Conservation (phyloP, 345 rosid genomes). For the Moricandia arvensis region DNA sequence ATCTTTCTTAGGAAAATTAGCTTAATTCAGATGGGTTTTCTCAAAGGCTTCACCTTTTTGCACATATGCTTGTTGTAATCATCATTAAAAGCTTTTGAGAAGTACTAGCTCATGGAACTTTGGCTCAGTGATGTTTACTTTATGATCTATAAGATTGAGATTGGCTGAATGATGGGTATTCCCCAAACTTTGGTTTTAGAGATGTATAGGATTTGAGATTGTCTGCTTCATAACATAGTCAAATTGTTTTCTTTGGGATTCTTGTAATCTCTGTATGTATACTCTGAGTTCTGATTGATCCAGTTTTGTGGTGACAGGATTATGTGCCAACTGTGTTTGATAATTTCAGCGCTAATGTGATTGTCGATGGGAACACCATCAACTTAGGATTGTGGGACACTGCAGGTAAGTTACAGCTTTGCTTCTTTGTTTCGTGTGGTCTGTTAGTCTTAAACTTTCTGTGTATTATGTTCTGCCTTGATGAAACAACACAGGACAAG, state of each 20-base stretch:
- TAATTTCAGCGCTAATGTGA: too few species aligned
- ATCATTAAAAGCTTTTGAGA: not conserved
- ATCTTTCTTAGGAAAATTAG: not conserved
- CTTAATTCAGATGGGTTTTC: not conserved
- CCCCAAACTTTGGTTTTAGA: too few species aligned
- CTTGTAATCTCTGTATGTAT: constrained; percentile 27
- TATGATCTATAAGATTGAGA: not conserved
- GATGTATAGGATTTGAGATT: not conserved
- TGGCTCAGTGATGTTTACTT: not conserved
- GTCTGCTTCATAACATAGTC: not conserved
- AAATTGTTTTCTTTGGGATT: constrained; percentile 1
- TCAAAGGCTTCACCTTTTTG: not conserved
- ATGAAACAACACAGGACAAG: constrained; percentile 70
- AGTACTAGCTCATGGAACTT: not conserved
- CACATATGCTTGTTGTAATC: not conserved
- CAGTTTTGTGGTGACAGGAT: constrained; percentile 44
- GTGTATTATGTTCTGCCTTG: constrained; percentile 13
- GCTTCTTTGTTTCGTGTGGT: not conserved
- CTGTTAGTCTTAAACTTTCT: not conserved
- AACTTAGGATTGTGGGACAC: too few species aligned
- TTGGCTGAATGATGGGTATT: too few species aligned
- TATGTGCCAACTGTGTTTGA: too few species aligned
- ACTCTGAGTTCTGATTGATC: not conserved
- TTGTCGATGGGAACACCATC: too few species aligned
- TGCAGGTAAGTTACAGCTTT: too few species aligned